Conservation (phyloP, 2,329 filamentous ascomycete species). For the Fusarium poae region DNA sequence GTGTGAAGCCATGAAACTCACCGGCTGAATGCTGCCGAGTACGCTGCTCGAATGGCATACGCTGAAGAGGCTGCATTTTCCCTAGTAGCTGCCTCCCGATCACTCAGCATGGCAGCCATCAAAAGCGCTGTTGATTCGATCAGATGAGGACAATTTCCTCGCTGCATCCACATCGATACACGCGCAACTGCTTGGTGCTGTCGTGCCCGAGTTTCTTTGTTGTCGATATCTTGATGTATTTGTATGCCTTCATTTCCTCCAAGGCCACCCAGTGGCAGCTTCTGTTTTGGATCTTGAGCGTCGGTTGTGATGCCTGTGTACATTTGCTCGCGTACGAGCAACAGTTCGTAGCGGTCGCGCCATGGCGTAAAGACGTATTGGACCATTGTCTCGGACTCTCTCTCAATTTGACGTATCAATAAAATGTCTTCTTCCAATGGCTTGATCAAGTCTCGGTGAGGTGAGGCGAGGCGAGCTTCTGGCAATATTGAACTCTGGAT, state of each 20-base stretch:
- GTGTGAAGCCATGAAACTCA: slow-evolving; percentile 56
- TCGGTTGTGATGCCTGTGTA: slow-evolving; percentile 58
- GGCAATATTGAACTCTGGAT: not conserved
- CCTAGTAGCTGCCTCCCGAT: slow-evolving; percentile 58
- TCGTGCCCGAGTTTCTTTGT: slow-evolving; percentile 44
- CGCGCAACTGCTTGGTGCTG: slow-evolving; percentile 66
- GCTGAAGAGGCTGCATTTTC: slow-evolving; percentile 58
- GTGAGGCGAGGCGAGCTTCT: not conserved
- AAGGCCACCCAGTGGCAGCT: not conserved
- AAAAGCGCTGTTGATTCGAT: slow-evolving; percentile 83
- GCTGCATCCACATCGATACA: slow-evolving; percentile 77
- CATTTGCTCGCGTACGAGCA: slow-evolving; percentile 73
- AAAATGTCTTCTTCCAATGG: not conserved
- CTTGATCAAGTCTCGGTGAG: not conserved
- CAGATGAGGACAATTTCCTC: slow-evolving; percentile 81
- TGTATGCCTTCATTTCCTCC: not conserved
- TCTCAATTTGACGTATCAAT: not conserved
- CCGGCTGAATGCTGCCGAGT: slow-evolving; percentile 81
- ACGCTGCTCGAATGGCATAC: slow-evolving; percentile 76
- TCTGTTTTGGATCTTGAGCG: slow-evolving; percentile 8
- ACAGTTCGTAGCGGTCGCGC: slow-evolving; percentile 74
- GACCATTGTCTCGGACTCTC: slow-evolving; percentile 63
- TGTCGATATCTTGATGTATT: slow-evolving; percentile 5
- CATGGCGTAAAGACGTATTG: slow-evolving; percentile 81
- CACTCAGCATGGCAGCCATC: slow-evolving; percentile 75